Evolutionary conservation across 306 rosid species (phyloP), one percentile per base, ranked within the genome.

Genomic region (Pyrus bretschneideri): DNA sequence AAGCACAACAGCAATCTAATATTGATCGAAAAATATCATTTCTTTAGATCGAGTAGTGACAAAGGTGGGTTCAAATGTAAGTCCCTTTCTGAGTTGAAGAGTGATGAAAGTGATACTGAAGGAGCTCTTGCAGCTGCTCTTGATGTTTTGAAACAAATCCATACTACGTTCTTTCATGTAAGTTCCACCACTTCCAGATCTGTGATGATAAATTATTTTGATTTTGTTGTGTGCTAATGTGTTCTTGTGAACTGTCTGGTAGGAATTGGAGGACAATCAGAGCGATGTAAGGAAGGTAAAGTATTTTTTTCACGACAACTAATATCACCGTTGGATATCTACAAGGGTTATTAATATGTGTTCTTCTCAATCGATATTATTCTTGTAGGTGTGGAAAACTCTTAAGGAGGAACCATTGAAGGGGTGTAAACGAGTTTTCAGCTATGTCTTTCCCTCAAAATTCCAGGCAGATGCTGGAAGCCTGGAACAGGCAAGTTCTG

Each of bases 21-120:
- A 73, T 54, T 92, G 80, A 95, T 95, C 92, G 97, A 95, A 75
- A 92, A 96, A 84, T 95, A 92, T 69, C 97, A 92, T 85, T 95
- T 88, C 78, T 95, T 92, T 64, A 83, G 88, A 65, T 95, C 98
- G 49, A 95, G 98, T 81, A 85, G 92, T 71, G 85, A 73, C 33
- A 97, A 92, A 69, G 92, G 85, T 79, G 93, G 93, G 40, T 89
- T 85, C 79, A 74, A 75, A 66, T 95, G 97, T 73, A 81, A 83
- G 80, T 92, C 98, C 60, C 93, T 89, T 51, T 83, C 97, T 27
- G 92, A 89, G 85, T 45, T 82, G 77, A 89, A 84, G 82, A 89
- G 73, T 65, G 97, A 95, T 74, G 98, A 95, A 81, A 73, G 83
- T 73, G 98, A 90, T 77, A 40, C 79, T 21, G 92, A 90, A 44